Base-by-base conservation (phyloP, 2,329 filamentous ascomycete genomes). In the Alternaria hordeiaustralica region DNA sequence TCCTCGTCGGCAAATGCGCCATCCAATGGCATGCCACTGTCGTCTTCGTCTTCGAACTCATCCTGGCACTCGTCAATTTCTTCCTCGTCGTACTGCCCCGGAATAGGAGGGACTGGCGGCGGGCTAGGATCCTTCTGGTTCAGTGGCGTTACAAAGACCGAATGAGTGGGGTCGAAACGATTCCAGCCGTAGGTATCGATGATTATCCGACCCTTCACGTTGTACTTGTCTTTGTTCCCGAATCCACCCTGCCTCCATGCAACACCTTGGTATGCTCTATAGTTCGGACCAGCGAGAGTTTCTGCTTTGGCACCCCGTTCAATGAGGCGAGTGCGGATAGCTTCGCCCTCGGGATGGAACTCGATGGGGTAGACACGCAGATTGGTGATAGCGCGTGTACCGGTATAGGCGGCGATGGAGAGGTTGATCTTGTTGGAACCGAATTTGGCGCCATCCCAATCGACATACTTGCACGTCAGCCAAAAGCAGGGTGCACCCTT, bases 141-240 rank as follows among this genome's bases (percentile, higher is more conserved):
- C 44, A 83, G 65, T 5, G 81, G 77, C 2, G 73, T 71, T 11
- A 81, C 76, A 58, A 76, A 83, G 70, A 83, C 69, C 10, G 77
- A 69, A 20, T 75, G 66, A 61, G 81, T 77, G 0, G 84, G 82
- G 41, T 85, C 81, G 73, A 85, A 86, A 2, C 74, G 75, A 44
- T 80, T 88, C 87, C 58, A 87, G 41, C 84, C 85, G 33, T 84
- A 81, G 0, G 82, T 81, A 63, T 87, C 86, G 49, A 87, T 83
- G 45, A 87, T 81, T 25, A 87, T 82, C 20, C 84, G 53, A 30
- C 83, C 83, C 61, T 84, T 84, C 63, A 86, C 73, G 61, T 77
- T 79, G 62, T 80, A 81, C 63, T 82, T 82, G 64, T 82, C 79
- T 62, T 75, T 78, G 15, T 67, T 69, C 5, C 75, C 75, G 26